Percentiles rank a stretch among this genome's conserved stretches.
Evolutionary conservation across 1,139 yeast species (phyloP).

Genomic region (Yamadazyma dendronema): DNA sequence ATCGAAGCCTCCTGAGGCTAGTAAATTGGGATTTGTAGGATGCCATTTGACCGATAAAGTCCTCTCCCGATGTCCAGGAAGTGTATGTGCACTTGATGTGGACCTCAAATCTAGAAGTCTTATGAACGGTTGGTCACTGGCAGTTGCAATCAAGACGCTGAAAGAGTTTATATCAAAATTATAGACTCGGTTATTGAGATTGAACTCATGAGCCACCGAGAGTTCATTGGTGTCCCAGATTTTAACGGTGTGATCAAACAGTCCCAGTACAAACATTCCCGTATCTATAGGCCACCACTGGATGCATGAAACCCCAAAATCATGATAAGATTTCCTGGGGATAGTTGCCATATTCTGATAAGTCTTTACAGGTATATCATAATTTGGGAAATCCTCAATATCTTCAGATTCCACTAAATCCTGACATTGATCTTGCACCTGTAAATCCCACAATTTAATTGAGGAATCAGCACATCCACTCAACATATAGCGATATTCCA

Average conservation of each 20-base stretch:
- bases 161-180: slow-evolving; percentile 45
- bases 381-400: slow-evolving; percentile 16
- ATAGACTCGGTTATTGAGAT: slow-evolving; percentile 50
- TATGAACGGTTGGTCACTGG: slow-evolving; percentile 67
- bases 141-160: slow-evolving; percentile 63
- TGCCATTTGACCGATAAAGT: slow-evolving; percentile 75
- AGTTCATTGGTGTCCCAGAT: slow-evolving; percentile 79
- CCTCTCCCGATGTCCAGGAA: slow-evolving; percentile 63
- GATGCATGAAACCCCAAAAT: slow-evolving; percentile 69
- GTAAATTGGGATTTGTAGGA: slow-evolving; percentile 57
- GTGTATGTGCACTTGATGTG: slow-evolving; percentile 67
- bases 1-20: slow-evolving; percentile 77
- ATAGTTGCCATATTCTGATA: slow-evolving; percentile 36
- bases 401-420: background rate
- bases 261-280: slow-evolving; percentile 81
- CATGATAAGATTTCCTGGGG: slow-evolving; percentile 59
- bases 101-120: slow-evolving; percentile 72
- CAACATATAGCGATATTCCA: slow-evolving; percentile 49
- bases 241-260: slow-evolving; percentile 75
- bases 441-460: slow-evolving; percentile 57
- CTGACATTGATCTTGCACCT: slow-evolving; percentile 10
- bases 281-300: slow-evolving; percentile 91
- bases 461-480: slow-evolving; percentile 81
- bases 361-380: slow-evolving; percentile 27
- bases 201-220: slow-evolving; percentile 63